These are phyloP conservation scores for Candida ortonii DNA, from an alignment of 805 yeast species.

Conservation along the genomic window DNA sequence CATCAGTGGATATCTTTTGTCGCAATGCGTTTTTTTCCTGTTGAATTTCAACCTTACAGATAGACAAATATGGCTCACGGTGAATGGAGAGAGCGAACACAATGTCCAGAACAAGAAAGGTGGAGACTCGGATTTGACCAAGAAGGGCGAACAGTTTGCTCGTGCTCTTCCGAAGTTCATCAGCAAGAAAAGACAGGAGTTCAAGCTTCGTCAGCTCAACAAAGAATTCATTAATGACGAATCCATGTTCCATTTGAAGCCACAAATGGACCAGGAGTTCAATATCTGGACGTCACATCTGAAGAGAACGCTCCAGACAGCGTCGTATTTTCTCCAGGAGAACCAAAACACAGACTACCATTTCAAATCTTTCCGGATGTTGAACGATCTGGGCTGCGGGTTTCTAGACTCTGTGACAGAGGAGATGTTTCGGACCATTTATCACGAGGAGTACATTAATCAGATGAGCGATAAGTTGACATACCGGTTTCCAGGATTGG, in stretches of 20 bases:
- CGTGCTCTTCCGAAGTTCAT: conserved; percentile 35
- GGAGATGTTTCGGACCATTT: conserved; percentile 27
- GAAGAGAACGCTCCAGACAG: conserved; percentile 33
- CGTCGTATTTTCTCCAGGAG: conserved; percentile 29
- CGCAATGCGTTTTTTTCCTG: conserved; percentile 54
- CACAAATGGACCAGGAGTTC: conserved; percentile 27
- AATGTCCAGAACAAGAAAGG: conserved; percentile 30
- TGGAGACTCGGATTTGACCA: conserved; percentile 33
- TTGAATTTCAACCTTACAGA: conserved; percentile 39
- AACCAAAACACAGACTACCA: conserved; percentile 25
- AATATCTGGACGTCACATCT: conserved; percentile 36
- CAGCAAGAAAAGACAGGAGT: conserved; percentile 33
- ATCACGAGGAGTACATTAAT: conserved; percentile 28
- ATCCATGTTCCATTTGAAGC: conserved; percentile 18
- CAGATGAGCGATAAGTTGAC: conserved; percentile 31
- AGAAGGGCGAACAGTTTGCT: conserved; percentile 32
- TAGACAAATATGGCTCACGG: conserved; percentile 37
- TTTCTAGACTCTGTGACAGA: conserved; percentile 32
- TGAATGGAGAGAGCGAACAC: conserved; percentile 33
- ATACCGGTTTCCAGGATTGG: conserved; percentile 36
- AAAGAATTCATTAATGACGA: conserved; percentile 33
- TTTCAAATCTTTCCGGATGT: conserved; percentile 33
- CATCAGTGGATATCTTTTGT: conserved; percentile 54
- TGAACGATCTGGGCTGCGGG: conserved; percentile 37
- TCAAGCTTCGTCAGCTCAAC: conserved; percentile 32